Evolutionary conservation across 140 eudicot genomes (phyloP).

Genomic region (Flaveria floridana): DNA sequence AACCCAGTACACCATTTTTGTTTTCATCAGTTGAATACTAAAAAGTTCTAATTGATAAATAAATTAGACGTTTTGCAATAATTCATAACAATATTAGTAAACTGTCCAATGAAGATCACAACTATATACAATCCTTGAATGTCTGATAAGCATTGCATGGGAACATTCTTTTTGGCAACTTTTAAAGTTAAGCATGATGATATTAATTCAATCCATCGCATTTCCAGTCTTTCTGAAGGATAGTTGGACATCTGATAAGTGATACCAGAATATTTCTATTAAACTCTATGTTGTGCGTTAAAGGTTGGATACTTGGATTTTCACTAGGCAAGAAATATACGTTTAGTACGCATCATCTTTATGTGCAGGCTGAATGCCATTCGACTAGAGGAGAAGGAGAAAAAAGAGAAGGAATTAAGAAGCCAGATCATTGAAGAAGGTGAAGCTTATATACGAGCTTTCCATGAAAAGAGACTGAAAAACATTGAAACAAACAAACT

Average conservation of each 20-base stretch:
- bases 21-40: neutral
- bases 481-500: slow-evolving; percentile 67
- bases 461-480: slow-evolving; percentile 76
- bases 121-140: neutral
- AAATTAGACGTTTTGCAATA: neutral
- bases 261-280: neutral
- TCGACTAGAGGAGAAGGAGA: slow-evolving; percentile 88
- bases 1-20: too few species aligned
- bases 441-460: slow-evolving; percentile 59
- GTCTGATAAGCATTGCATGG: neutral
- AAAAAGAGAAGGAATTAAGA: slow-evolving; percentile 71
- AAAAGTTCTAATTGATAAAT: neutral
- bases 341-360: neutral
- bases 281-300: neutral
- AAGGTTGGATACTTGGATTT: slow-evolving; percentile 7
- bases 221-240: neutral
- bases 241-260: neutral
- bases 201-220: neutral
- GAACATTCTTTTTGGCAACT: neutral
- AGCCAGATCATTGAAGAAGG: slow-evolving; percentile 82
- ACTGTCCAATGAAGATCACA: neutral
- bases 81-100: neutral
- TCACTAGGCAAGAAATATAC: neutral
- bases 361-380: slow-evolving; percentile 71
- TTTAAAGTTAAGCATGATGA: neutral